Evolutionary conservation across 2,329 filamentous ascomycete species (phyloP), one percentile per base, ranked within the genome.

Genomic region (Trichoderma asperellum): DNA sequence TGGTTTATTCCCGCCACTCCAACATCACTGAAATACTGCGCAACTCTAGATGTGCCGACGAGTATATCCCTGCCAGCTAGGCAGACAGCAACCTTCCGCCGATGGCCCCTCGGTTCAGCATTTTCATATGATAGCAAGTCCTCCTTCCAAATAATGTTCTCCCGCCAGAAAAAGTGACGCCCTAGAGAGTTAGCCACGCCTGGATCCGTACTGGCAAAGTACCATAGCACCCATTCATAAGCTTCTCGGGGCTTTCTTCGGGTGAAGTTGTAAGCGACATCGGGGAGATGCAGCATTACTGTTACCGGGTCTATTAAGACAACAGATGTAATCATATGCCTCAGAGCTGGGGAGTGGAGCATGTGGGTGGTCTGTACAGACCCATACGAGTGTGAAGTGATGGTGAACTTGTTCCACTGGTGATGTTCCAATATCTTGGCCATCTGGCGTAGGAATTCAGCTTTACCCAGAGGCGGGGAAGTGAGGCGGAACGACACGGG

Each of bases 191-290:
- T 85, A 11, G 90, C 86, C 2, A 91, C 88, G 2, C 88, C 88
- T 34, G 88, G 87, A 73, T 93, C 91, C 66, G 85, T 89, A 56
- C 85, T 87, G 6, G 88, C 91, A 75, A 92, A 92, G 73, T 91
- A 93, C 83, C 87, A 90, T 16, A 93, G 80, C 75, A 90, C 86
- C 81, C 87, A 89, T 77, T 93, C 89, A 71, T 91, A 91, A n/a
- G 91, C 89, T 68, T 68, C 79, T 75, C 72, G 79, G 4, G 87
- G 87, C 65, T 71, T 76, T 34, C 86, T 80, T 71, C 84, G 80
- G 12, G 86, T 89, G 76, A 93, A 92, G 78, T 92, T 93, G 81
- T 88, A 92, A 12, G 90, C 89, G 37, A 92, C 88, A 71, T 91
- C 84, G 0, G 90, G 90, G 43, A 91, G 83, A 76, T 93, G 90